Evolutionary conservation across 495 filamentous ascomycete genomes (phyloP), one percentile per base, ranked within the genome.

Genomic region (Hypoxylon trugodes): DNA sequence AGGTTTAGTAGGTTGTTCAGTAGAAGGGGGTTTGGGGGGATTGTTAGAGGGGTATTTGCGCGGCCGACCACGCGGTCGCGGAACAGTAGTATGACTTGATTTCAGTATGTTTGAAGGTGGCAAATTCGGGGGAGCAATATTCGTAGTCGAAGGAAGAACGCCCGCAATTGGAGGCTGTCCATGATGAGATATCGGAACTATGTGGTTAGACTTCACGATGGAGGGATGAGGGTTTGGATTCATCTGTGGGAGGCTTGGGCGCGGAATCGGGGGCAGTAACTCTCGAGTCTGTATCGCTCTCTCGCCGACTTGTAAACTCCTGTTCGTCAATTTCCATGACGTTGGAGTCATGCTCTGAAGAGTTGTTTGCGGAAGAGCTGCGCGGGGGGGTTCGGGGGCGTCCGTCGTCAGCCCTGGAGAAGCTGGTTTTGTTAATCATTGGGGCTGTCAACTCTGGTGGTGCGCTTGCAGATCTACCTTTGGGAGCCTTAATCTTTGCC

Each of bases 391-490:
- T 5, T 48, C 19, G 8, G 25, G 22, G 9, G 13, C 19, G 12
- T 19, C 1, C 3, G 16, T 40, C 4, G 48, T 12, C 18, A 40
- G 0, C 21, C 26, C 13, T 38, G 21, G 12, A 3, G 24, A 15
- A 6, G 7, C 24, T 35, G n/a, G 53, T 26, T 10, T 6, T 41
- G 64, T 68, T 59, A 65, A 61, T 10, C 4, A 6, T 26, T 38
- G n/a, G 5, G 41, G 22, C 5, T 45, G 38, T 53, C 46, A 21
- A 30, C 28, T 10, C 28, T 30, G 32, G 49, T 45, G 21, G 1
- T 10, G 33, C 5, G 47, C 19, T 15, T 45, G 45, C n/a, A n/a
- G n/a, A 19, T 55, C 52, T 71, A 71, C 68, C 68, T 68, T 68
- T 68, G 26, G 21, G n/a, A 46, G 38, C 32, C 18, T 60, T 68